Evolutionary conservation across 495 filamentous ascomycete species (phyloP).

Genomic region (Podospora pseudoanserina): DNA sequence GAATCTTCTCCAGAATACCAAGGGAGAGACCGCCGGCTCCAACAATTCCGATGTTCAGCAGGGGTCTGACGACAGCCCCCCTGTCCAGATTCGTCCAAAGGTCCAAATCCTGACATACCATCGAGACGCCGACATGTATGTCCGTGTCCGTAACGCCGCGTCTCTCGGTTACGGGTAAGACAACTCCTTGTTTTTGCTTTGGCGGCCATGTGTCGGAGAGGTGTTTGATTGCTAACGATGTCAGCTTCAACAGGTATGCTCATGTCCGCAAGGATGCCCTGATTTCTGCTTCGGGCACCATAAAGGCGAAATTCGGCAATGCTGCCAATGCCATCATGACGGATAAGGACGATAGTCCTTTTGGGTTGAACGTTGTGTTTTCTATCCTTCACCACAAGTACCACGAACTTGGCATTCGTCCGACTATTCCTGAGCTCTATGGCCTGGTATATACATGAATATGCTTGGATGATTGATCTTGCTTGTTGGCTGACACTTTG

Average conservation of each 20-base stretch:
- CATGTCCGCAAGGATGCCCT: background rate
- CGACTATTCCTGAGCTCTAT: conserved; percentile 18
- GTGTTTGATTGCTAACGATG: background rate
- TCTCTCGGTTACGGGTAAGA: background rate
- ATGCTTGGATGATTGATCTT: background rate
- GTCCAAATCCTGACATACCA: conserved; percentile 14
- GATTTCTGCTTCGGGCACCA: background rate
- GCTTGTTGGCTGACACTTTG: background rate
- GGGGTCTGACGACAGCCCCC: background rate
- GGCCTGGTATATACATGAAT: background rate
- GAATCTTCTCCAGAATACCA: too few relatives aligned
- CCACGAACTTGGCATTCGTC: conserved; percentile 19
- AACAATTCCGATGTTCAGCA: background rate
- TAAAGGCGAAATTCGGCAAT: background rate
- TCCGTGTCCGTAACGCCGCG: conserved; percentile 7
- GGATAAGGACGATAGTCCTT: conserved; percentile 2
- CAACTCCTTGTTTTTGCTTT: background rate
- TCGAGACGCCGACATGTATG: conserved; percentile 18
- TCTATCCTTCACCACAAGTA: conserved; percentile 27
- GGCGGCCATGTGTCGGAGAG: too few relatives aligned
- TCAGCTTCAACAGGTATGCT: background rate
- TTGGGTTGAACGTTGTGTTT: conserved; percentile 26
- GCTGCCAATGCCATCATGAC: conserved; percentile 7
- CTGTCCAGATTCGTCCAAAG: background rate
- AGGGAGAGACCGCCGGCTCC: background rate